Evolutionary conservation across 495 filamentous ascomycete genomes (phyloP).

Genomic region (Aspergillus ostianus): DNA sequence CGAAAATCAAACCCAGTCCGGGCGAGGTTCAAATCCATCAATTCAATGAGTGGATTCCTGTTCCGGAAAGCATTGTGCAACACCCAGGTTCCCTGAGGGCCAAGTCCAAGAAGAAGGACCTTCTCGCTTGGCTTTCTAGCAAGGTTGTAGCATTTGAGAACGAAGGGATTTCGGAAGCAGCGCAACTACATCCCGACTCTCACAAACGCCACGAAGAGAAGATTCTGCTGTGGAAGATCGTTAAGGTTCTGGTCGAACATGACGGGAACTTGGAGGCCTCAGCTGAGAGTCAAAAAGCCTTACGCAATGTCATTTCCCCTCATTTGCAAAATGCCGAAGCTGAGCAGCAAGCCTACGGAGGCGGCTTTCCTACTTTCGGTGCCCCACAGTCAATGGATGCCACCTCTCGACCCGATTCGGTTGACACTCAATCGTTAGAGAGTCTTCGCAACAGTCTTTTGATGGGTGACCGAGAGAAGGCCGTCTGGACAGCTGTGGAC

Average conservation of each 20-base stretch:
- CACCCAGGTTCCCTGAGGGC: conserved; percentile 88
- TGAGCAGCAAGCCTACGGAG: conserved; percentile 26
- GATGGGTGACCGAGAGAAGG: conserved; percentile 81
- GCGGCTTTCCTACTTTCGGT: conserved; percentile 22
- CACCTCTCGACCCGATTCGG: conserved; percentile 52
- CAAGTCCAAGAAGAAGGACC: conserved; percentile 95
- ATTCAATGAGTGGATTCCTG: conserved; percentile 64
- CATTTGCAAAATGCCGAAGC: conserved; percentile 42
- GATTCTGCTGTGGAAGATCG: conserved; percentile 82
- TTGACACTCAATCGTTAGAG: conserved; percentile 65
- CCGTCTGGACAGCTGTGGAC: conserved; percentile 93
- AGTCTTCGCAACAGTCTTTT: conserved; percentile 70
- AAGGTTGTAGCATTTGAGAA: conserved; percentile 72
- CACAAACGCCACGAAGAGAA: conserved; percentile 78
- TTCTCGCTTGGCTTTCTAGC: conserved; percentile 73
- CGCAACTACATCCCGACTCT: conserved; percentile 51
- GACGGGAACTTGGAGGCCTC: conserved; percentile 83
- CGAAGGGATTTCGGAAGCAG: conserved; percentile 47
- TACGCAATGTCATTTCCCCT: conserved; percentile 72
- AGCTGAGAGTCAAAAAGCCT: conserved; percentile 64
- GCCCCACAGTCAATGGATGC: conserved; percentile 29
- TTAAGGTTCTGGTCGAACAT: conserved; percentile 75
- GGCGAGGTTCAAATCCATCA: conserved; percentile 78
- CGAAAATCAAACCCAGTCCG: conserved; percentile 78
- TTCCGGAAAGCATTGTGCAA: conserved; percentile 66